Percentiles rank a stretch among this genome's conserved stretches.
Conservation (phyloP, 306 rosid genomes). For the Trifolium repens region DNA sequence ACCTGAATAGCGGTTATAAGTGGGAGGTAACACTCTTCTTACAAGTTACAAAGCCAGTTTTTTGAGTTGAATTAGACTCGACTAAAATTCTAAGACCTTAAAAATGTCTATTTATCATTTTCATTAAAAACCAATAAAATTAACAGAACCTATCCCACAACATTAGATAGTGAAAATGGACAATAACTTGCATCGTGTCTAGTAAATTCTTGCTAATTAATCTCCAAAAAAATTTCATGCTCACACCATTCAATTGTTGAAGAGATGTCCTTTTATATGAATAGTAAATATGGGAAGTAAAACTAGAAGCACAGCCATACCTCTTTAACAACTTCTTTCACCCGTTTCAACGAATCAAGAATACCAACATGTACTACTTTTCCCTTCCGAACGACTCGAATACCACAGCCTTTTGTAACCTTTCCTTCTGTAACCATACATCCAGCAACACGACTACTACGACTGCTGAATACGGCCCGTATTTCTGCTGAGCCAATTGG, state of each 20-base stretch:
- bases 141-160: neutral
- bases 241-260: neutral
- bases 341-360: slow-evolving; percentile 90
- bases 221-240: slow-evolving; percentile 29
- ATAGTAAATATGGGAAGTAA: slow-evolving; percentile 31
- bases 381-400: slow-evolving; percentile 78
- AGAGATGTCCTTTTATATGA: neutral
- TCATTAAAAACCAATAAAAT: neutral
- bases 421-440: slow-evolving; percentile 92
- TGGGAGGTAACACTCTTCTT: neutral
- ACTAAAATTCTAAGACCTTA: neutral
- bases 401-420: slow-evolving; percentile 71
- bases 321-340: slow-evolving; percentile 92
- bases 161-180: slow-evolving; percentile 9
- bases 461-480: slow-evolving; percentile 88
- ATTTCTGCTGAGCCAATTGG: slow-evolving; percentile 83
- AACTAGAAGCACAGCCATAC: slow-evolving; percentile 49
- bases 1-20: neutral
- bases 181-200: slow-evolving; percentile 5
- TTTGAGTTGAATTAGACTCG: neutral
- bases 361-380: slow-evolving; percentile 62
- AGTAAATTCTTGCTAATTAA: slow-evolving; percentile 14
- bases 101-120: neutral
- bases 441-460: slow-evolving; percentile 96
- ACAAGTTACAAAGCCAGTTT: neutral